These are phyloP conservation scores for Stagonosporopsis cucurbitacearum DNA, from an alignment of 2,329 filamentous ascomycete species.

Conservation along the genomic window DNA sequence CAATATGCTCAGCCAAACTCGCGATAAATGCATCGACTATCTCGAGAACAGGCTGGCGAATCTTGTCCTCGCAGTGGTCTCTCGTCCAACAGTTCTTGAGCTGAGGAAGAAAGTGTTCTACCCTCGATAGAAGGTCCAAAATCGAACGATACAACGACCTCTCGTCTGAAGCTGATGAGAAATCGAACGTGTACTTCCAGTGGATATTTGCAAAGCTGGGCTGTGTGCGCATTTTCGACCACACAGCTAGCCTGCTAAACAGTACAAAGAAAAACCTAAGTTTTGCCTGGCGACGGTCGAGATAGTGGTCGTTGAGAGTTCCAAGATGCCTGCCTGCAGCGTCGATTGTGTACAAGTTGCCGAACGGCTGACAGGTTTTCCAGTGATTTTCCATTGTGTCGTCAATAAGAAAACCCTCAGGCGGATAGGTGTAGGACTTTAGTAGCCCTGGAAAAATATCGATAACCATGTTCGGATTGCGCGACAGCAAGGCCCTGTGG, in stretches of 20 bases:
- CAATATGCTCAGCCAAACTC: conserved; percentile 1
- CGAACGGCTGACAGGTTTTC: conserved; percentile 31
- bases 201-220: background rate
- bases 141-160: background rate
- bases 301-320: background rate
- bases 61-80: conserved; percentile 4
- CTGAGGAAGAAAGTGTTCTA: background rate
- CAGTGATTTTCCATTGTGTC: conserved; percentile 25
- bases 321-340: background rate
- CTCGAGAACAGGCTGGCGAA: conserved; percentile 6
- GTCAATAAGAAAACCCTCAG: conserved; percentile 24
- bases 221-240: conserved; percentile 4
- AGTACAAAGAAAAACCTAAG: conserved; percentile 3
- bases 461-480: conserved; percentile 26
- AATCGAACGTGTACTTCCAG: conserved; percentile 11
- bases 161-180: conserved; percentile 2
- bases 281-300: background rate
- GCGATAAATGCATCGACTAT: conserved; percentile 15
- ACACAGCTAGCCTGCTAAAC: conserved; percentile 9
- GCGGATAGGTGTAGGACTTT: conserved; percentile 22
- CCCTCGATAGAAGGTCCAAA: background rate
- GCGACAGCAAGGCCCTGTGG: conserved; percentile 25
- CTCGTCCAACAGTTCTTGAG: conserved; percentile 6
- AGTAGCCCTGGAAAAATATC: conserved; percentile 12
- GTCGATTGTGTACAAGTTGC: conserved; percentile 29